Base-by-base conservation (phyloP, 768 basidiomycete species). In the Chalciporus pseudorubinellus region DNA sequence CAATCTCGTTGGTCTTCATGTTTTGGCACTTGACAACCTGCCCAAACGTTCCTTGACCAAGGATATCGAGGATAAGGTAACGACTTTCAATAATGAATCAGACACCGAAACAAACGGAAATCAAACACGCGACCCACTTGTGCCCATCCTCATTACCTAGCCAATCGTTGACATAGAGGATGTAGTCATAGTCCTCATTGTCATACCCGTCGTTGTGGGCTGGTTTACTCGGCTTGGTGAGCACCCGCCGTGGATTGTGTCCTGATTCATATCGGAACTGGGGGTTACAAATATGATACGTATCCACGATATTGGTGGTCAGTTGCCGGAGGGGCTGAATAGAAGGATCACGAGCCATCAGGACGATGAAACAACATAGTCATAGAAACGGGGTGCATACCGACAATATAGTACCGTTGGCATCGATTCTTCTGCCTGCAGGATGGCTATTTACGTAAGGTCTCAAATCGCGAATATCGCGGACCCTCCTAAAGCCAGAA, bases 1-100 rank as follows among this genome's bases (percentile, higher is more conserved):
- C 93, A 48, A 98, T 92, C 67, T 98, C 95, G 70, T 98, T 94
- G 26, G 92, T 97, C 75, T 95, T 93, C 87, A 98, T 95, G 67
- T 99, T 98, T 70, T 98, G 97, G 66, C 97, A 99, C 70, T 99
- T 99, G 61, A 98, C 97, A 28, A 99, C 97, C 70, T 99, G 97
- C 9, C 97, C 97, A 61, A 99, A 99, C 2, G 97, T 99, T 20
- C 97, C 97, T 69, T 99, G 97, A 7, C 97, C 97, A 34, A 99
- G 82, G 54, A 99, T 92, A 70, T 99, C 97, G 42, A 99, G 84
- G 63, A 99, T 98, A 57, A 98, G 77, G 70, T 98, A 99, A 68
- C 67, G 67, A 39, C 92, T 94, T 67, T 21, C 56, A 53, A 59
- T 55, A 34, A 58, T 53, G 39, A 47, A 52, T 60, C 39, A 50